Conservation (phyloP, 1,139 yeast genomes). For the Blastobotrys ciferrii region DNA sequence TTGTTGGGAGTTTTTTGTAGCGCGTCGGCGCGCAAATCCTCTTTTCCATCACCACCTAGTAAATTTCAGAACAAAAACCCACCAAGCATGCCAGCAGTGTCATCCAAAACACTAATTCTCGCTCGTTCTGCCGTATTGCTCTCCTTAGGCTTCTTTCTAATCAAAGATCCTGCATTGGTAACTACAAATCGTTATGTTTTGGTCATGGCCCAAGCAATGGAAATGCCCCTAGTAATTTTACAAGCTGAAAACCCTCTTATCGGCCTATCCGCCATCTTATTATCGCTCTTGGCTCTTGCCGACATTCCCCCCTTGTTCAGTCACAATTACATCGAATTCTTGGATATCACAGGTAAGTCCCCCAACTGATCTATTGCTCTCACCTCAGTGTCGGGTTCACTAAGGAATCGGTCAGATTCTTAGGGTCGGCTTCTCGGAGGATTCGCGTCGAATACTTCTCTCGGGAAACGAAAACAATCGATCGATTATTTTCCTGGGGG, state of each 20-base stretch:
- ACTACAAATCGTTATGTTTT: constrained; percentile 46
- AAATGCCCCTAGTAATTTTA: constrained; percentile 43
- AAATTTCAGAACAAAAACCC: no score
- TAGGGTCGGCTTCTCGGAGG: no score
- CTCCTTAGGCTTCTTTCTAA: constrained; percentile 43
- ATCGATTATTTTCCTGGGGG: no score
- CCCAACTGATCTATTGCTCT: no score
- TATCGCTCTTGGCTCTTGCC: constrained; percentile 36
- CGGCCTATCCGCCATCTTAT: constrained; percentile 46
- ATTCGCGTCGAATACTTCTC: no score
- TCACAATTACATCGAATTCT: constrained; percentile 43
- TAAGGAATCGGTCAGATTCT: no score
- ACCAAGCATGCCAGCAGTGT: constrained; percentile 26
- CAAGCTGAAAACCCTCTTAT: constrained; percentile 42
- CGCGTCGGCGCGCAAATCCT: background rate
- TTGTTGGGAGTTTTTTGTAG: background rate
- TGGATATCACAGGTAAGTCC: constrained; percentile 45
- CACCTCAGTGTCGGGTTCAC: no score
- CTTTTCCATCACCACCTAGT: background rate
- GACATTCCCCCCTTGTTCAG: constrained; percentile 33
- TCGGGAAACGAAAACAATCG: no score
- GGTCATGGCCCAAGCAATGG: constrained; percentile 57
- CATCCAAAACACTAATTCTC: constrained; percentile 31
- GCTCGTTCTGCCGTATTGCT: constrained; percentile 45
- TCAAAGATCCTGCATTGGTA: constrained; percentile 40